Conservation (phyloP, 306 rosid genomes). For the Hippophae tibetana region DNA sequence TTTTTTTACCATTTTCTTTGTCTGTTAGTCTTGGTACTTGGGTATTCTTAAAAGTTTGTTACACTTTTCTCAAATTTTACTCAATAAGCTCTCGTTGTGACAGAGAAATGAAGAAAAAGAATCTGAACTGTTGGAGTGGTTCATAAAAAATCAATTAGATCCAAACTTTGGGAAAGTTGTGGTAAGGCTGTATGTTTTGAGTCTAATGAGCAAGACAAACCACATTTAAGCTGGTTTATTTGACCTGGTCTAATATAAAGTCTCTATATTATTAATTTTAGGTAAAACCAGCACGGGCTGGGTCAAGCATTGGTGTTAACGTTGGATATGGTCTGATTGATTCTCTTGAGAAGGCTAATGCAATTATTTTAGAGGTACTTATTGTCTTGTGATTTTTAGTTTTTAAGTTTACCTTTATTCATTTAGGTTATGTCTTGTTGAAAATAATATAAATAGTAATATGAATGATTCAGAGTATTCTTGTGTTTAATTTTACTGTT, state of each 20-base stretch:
- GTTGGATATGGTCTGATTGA: conserved; percentile 87
- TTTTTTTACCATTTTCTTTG: background rate
- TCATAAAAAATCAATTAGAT: conserved; percentile 52
- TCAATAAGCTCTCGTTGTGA: conserved; percentile 13
- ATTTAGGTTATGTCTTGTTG: background rate
- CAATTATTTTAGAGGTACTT: conserved; percentile 65
- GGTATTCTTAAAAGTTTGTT: background rate
- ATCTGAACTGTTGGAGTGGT: conserved; percentile 70
- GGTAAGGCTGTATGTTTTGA: conserved; percentile 62
- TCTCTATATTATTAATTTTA: conserved; percentile 20
- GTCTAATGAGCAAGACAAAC: conserved; percentile 13
- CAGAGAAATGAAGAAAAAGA: conserved; percentile 50
- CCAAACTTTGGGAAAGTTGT: conserved; percentile 73
- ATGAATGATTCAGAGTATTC: too few relatives aligned
- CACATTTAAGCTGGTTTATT: conserved; percentile 14
- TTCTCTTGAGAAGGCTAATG: conserved; percentile 57
- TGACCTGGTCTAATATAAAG: conserved; percentile 5
- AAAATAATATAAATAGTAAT: too few relatives aligned
- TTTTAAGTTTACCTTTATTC: background rate
- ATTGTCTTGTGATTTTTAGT: background rate
- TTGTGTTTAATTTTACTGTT: too few relatives aligned
- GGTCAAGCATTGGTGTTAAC: conserved; percentile 87
- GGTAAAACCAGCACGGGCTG: conserved; percentile 93
- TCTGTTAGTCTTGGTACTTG: background rate
- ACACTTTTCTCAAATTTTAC: background rate